These are phyloP conservation scores for Lobosporangium transversale DNA, from an alignment of 192 early-diverging fungal species.

Conservation along the genomic window DNA sequence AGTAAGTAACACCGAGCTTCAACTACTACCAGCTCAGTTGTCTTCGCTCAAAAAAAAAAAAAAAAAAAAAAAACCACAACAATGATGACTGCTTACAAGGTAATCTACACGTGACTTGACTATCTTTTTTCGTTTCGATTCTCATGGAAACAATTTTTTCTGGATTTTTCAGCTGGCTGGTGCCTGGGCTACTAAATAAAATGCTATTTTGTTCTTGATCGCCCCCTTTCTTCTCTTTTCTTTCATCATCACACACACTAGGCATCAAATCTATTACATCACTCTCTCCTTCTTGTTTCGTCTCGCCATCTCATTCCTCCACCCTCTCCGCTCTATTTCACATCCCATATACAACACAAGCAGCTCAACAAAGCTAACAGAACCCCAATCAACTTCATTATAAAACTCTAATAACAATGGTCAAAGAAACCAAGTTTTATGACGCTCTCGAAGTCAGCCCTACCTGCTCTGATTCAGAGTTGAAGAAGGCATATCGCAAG, in stretches of 20 bases:
- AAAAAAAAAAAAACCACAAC: constrained; percentile 19
- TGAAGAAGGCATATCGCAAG: constrained; percentile 99
- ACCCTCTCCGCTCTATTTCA: not conserved
- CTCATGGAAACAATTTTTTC: not conserved
- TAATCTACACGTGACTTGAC: constrained; percentile 14
- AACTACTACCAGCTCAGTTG: not conserved
- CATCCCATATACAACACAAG: no score
- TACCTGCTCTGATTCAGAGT: constrained; percentile 76
- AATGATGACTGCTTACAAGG: constrained; percentile 17
- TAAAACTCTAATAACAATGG: constrained; percentile 37
- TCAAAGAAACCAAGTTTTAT: constrained; percentile 90
- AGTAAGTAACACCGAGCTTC: no score
- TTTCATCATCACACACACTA: not conserved
- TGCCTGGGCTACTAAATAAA: not conserved
- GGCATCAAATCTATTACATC: not conserved
- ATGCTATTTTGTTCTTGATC: no score
- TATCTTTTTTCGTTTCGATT: constrained; percentile 6
- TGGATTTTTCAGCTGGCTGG: constrained; percentile 7
- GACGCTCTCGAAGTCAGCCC: constrained; percentile 87
- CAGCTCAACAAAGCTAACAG: no score
- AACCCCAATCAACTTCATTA: not conserved
- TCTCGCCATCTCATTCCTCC: not conserved
- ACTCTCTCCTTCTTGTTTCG: constrained; percentile 8
- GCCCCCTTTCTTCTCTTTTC: not conserved
- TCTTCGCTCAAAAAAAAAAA: constrained; percentile 5